Conservation (phyloP, 2,329 filamentous ascomycete genomes). For the Zalaria obscura region DNA sequence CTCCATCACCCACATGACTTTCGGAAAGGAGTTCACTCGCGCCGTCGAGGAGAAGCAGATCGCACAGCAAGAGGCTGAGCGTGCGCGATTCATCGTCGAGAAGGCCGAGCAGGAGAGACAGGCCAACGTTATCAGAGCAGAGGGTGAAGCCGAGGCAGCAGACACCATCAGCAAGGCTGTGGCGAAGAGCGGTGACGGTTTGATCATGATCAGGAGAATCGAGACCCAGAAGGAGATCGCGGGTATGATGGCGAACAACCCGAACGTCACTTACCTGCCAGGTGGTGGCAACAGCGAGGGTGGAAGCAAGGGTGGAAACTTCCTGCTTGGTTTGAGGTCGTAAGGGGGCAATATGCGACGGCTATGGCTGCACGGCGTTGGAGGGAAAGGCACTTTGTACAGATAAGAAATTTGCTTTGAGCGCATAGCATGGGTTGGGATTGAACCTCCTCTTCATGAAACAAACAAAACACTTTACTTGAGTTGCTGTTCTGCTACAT, state of each 20-base stretch:
- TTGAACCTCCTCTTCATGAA: slow-evolving; percentile 1
- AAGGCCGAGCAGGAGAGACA: slow-evolving; percentile 97
- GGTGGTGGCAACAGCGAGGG: slow-evolving; percentile 45
- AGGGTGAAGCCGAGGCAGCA: slow-evolving; percentile 93
- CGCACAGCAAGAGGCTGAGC: slow-evolving; percentile 95
- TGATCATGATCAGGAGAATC: slow-evolving; percentile 93
- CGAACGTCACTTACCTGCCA: slow-evolving; percentile 91
- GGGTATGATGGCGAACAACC: slow-evolving; percentile 73
- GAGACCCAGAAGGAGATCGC: slow-evolving; percentile 96
- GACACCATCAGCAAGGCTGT: slow-evolving; percentile 93
- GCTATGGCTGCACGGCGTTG: background rate
- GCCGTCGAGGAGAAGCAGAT: slow-evolving; percentile 99
- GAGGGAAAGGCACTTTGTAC: background rate
- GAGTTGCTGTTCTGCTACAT: too few relatives aligned
- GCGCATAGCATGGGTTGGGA: background rate
- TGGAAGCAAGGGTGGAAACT: slow-evolving; percentile 36
- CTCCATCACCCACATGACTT: slow-evolving; percentile 99
- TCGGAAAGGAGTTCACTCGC: slow-evolving; percentile 96
- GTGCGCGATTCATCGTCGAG: slow-evolving; percentile 95
- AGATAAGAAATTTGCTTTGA: background rate
- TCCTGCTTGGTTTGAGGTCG: slow-evolving; percentile 51
- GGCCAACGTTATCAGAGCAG: slow-evolving; percentile 93
- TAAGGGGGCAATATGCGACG: slow-evolving; percentile 13
- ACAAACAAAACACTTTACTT: background rate
- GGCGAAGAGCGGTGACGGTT: slow-evolving; percentile 79